A percentile compares a stretch with the other conserved stretches of the same genome.
Evolutionary conservation across 306 rosid species (phyloP).

Genomic region (Nissolia schottii): DNA sequence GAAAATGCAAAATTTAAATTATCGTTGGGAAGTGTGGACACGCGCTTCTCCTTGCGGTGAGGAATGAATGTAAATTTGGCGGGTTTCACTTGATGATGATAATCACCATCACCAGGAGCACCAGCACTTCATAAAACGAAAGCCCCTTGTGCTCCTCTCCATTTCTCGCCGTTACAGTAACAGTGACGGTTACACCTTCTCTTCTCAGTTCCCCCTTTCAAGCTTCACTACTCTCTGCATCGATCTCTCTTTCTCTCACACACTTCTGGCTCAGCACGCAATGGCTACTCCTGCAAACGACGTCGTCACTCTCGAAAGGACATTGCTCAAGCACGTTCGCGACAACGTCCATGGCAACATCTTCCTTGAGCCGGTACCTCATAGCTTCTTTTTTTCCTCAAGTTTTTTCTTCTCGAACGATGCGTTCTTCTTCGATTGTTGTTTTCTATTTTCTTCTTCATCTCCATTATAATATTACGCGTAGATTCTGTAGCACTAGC

Average conservation of each 20-base stretch:
- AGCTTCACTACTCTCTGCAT: neutral
- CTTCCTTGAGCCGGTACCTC: slow-evolving; percentile 60
- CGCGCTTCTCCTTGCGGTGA: neutral
- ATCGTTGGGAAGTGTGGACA: neutral
- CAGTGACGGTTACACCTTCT: neutral
- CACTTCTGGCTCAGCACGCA: neutral
- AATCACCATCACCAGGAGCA: neutral
- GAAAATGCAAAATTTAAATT: neutral
- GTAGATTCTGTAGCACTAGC: neutral
- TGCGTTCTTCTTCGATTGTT: slow-evolving; percentile 6
- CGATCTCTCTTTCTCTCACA: neutral
- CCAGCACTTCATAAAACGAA: neutral
- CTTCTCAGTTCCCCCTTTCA: neutral
- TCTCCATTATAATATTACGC: neutral
- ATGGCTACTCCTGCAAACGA: slow-evolving; percentile 30
- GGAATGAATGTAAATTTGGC: slow-evolving; percentile 11
- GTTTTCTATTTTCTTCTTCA: neutral
- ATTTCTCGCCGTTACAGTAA: neutral
- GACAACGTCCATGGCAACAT: slow-evolving; percentile 74
- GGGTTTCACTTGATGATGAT: neutral
- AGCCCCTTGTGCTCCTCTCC: neutral
- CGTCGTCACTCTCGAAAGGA: slow-evolving; percentile 32
- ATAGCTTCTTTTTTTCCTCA: neutral
- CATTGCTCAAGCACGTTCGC: slow-evolving; percentile 45
- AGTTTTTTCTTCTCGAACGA: neutral